phyloP scores from a whole-genome alignment of 2,329 filamentous ascomycete genomes.

The Ceratocystis variospora region DNA sequence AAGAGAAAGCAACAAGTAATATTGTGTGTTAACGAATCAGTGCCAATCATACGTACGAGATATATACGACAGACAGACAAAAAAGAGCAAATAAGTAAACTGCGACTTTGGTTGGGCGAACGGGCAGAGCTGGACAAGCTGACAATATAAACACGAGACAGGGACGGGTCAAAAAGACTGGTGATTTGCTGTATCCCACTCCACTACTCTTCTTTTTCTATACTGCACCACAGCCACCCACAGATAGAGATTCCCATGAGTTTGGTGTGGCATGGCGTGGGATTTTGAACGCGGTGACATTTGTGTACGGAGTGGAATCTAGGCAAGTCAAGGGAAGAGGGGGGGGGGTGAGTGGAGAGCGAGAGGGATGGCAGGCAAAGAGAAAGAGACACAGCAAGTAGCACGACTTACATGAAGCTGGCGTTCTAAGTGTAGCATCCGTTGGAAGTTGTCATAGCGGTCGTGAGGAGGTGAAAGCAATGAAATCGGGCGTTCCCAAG shows the following conservation, averaged over 20 bases:
- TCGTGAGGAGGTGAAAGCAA: background rate
- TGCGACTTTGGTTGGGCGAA: background rate
- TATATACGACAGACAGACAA: background rate
- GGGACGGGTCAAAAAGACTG: background rate
- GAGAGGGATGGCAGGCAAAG: background rate
- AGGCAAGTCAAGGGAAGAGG: background rate
- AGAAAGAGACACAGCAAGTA: background rate
- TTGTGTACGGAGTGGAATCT: background rate
- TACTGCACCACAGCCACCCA: background rate
- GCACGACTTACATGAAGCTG: conserved; percentile 12
- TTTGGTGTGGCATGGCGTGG: conserved; percentile 1
- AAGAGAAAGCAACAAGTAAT: background rate
- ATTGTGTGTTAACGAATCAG: conserved; percentile 3
- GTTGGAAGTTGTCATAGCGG: conserved; percentile 12
- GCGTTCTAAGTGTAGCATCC: conserved; percentile 11
- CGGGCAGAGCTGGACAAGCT: conserved; percentile 6
- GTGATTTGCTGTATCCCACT: background rate
- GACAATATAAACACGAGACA: conserved; percentile 3
- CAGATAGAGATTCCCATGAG: background rate
- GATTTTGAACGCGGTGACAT: background rate
- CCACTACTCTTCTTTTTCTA: background rate
- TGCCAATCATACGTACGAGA: background rate
- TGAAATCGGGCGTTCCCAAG: background rate
- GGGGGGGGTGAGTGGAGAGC: background rate
- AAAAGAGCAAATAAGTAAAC: background rate